Evolutionary conservation across 768 basidiomycete genomes (phyloP), one percentile per base, ranked within the genome.

Genomic region (Tremella mesenterica): DNA sequence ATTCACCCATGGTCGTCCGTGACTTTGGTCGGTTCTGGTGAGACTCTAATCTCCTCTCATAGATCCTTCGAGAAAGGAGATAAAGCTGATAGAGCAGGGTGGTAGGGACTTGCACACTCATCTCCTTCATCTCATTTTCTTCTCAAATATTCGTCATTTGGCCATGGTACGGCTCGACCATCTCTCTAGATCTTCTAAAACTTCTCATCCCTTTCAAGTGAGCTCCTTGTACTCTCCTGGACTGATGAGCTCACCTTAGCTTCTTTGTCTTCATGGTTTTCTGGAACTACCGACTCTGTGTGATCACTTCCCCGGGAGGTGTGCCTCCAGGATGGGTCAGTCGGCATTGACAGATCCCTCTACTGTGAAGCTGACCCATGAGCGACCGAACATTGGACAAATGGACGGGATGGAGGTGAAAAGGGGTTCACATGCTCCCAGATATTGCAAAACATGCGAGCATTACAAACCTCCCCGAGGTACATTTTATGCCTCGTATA

Each of bases 121-220:
- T 77, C 57, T 64, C 64, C 6, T 97, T 96, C 73, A 90, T 96
- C 59, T 81, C 87, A 1, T 88, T 88, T 71, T 85, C 86, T 5
- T 82, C 85, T 1, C 93, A 97, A 72, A 79, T 89, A 62, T 91
- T 86, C 74, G 78, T 96, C 55, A 82, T 95, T 70, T 82, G 81
- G 88, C 90, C 89, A 20, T 95, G 88, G 88, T 93, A 92, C 65
- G 88, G 89, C 34, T 73, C 79, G 31, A 83, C 74, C 46, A 58
- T 87, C 57, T 83, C 87, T 13, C 74, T 86, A 36, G 83, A 90
- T 64, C 81, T 93, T 41, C 56, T 93, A 33, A 75, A 72, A 20
- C 78, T 92, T n/a, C 78, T 95, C 20, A 58, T 82, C 2, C 93
- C 93, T 8, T 93, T 93, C 85, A 92, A 93, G 90, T 91, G 69